These are phyloP conservation scores for Maudiozyma turicensis DNA, from an alignment of 805 yeast species.

Conservation along the genomic window DNA sequence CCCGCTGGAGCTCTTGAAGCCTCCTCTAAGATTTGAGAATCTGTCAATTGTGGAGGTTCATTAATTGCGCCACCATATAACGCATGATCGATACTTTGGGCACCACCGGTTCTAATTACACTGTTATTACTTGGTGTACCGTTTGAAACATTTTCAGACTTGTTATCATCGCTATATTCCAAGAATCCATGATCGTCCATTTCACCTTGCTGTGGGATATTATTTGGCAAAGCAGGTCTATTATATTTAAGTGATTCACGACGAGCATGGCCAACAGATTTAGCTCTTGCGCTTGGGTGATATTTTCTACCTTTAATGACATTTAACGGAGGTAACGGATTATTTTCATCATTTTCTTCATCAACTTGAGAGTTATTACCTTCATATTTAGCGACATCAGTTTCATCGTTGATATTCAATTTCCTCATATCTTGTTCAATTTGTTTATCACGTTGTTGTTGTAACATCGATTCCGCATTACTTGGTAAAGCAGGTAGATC, in stretches of 20 bases:
- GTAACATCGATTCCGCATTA: slow-evolving; percentile 27
- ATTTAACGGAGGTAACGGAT: slow-evolving; percentile 17
- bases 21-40: slow-evolving; percentile 38
- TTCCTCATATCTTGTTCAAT: slow-evolving; percentile 14
- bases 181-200: slow-evolving; percentile 37
- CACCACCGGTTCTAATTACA: background rate
- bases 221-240: slow-evolving; percentile 28
- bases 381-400: background rate
- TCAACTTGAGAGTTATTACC: slow-evolving; percentile 2
- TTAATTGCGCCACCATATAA: background rate
- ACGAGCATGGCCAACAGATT: slow-evolving; percentile 62
- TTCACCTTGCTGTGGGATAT: slow-evolving; percentile 14
- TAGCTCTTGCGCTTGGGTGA: slow-evolving; percentile 84
- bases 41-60: slow-evolving; percentile 31
- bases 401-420: slow-evolving; percentile 6
- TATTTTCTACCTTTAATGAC: slow-evolving; percentile 27
- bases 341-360: slow-evolving; percentile 12
- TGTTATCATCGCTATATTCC: slow-evolving; percentile 38
- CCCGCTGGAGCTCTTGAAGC: slow-evolving; percentile 58
- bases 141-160: slow-evolving; percentile 39
- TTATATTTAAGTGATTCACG: slow-evolving; percentile 43
- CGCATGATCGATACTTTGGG: background rate
- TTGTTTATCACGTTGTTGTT: slow-evolving; percentile 23
- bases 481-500: slow-evolving; percentile 29
- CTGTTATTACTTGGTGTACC: slow-evolving; percentile 2